phyloP scores from a whole-genome alignment of 1,284 basidiomycete genomes.

The Pseudozyma sp. region DNA sequence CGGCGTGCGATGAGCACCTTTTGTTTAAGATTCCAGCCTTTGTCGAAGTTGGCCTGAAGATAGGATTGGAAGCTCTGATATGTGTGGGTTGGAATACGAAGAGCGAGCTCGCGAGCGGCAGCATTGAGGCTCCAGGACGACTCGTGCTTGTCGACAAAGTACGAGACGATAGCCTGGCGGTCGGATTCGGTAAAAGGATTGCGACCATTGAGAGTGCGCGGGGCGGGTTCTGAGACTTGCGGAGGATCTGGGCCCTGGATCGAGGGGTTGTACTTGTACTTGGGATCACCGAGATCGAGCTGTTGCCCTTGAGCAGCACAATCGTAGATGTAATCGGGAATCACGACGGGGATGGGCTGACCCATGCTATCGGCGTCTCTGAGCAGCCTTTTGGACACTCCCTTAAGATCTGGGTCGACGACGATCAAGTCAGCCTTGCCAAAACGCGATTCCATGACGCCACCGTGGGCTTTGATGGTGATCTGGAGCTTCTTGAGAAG shows the following conservation, averaged over 20 bases:
- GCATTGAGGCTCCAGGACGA: conserved; percentile 49
- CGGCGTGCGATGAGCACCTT: conserved; percentile 19
- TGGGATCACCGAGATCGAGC: conserved; percentile 22
- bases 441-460: conserved; percentile 29
- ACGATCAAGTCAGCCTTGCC: conserved; percentile 39
- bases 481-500: conserved; percentile 14
- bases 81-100: conserved; percentile 36
- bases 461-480: conserved; percentile 30
- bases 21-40: conserved; percentile 36
- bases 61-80: conserved; percentile 50
- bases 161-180: conserved; percentile 32
- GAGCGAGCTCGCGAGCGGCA: conserved; percentile 40
- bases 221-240: neutral
- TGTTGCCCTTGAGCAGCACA: conserved; percentile 10
- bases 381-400: conserved; percentile 11
- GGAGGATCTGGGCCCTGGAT: conserved; percentile 6
- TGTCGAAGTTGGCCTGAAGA: conserved; percentile 46
- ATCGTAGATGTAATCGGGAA: conserved; percentile 29
- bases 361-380: conserved; percentile 23
- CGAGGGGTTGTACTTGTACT: conserved; percentile 25
- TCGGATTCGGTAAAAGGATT: conserved; percentile 39
- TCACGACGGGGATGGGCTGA: conserved; percentile 45
- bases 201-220: conserved; percentile 23
- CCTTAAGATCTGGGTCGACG: conserved; percentile 15
- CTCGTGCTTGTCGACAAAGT: conserved; percentile 32